These are phyloP conservation scores for Exophiala xenobiotica DNA, from an alignment of 2,329 filamentous ascomycete species.

Conservation along the genomic window DNA sequence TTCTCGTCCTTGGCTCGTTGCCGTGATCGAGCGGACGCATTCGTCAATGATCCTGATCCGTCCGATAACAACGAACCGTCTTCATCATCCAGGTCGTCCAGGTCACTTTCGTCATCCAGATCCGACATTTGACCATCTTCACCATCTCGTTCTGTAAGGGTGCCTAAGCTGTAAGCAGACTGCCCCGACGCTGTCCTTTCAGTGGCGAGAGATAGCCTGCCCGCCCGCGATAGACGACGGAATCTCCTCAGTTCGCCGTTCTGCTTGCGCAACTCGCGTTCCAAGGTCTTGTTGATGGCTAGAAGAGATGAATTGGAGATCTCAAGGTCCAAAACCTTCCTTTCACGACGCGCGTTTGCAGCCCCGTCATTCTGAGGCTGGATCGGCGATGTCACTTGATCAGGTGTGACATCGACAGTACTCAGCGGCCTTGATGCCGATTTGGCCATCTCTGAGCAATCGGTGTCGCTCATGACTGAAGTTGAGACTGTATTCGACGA, in stretches of 20 bases:
- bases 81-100: constrained; percentile 36
- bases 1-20: constrained; percentile 75
- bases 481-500: constrained; percentile 26
- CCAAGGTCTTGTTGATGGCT: constrained; percentile 90
- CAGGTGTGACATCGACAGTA: constrained; percentile 25
- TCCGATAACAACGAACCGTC: constrained; percentile 36
- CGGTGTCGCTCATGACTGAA: constrained; percentile 23
- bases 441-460: constrained; percentile 17
- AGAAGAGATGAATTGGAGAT: constrained; percentile 94
- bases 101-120: constrained; percentile 28
- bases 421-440: neutral
- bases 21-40: constrained; percentile 42
- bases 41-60: constrained; percentile 31
- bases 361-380: constrained; percentile 62
- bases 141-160: constrained; percentile 46
- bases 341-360: constrained; percentile 82
- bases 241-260: constrained; percentile 83
- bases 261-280: constrained; percentile 88
- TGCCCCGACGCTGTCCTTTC: constrained; percentile 45
- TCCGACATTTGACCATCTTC: constrained; percentile 39
- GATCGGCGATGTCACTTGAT: constrained; percentile 37
- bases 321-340: constrained; percentile 93
- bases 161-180: constrained; percentile 44
- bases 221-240: constrained; percentile 78
- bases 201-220: constrained; percentile 62